Conservation (phyloP, 2,329 filamentous ascomycete species). For the Pseudogymnoascus sp. region DNA sequence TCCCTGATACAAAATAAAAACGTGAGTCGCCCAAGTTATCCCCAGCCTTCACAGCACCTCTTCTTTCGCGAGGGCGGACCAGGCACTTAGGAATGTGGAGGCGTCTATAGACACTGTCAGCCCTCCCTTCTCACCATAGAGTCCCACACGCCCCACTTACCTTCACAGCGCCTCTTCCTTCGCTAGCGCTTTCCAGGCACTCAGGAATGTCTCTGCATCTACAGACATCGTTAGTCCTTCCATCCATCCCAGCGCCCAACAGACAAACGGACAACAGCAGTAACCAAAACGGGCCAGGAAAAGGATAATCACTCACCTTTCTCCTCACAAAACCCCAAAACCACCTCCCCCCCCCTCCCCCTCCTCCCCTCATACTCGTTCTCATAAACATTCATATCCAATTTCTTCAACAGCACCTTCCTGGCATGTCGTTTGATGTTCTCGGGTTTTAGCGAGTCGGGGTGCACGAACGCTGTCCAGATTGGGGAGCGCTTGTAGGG, state of each 20-base stretch:
- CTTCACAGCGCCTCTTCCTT: not conserved
- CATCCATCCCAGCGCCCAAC: not conserved
- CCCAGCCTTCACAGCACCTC: not conserved
- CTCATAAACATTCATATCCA: constrained; percentile 53
- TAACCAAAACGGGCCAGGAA: not conserved
- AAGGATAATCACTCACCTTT: constrained; percentile 16
- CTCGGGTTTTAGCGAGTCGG: not conserved
- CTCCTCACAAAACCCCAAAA: constrained; percentile 27
- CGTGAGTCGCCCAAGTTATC: no score
- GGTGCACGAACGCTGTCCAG: constrained; percentile 50
- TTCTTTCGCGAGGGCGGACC: not conserved
- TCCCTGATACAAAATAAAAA: no score
- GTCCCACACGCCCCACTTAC: no score
- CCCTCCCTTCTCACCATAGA: not conserved
- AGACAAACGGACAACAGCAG: no score
- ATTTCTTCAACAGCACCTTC: constrained; percentile 44
- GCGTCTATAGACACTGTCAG: not conserved
- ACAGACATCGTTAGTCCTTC: not conserved
- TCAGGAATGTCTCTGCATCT: not conserved
- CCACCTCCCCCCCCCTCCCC: constrained; percentile 30
- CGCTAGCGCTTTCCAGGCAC: not conserved
- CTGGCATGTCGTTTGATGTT: constrained; percentile 21
- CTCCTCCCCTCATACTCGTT: constrained; percentile 47
- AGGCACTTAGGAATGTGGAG: not conserved
- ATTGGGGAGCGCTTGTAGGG: constrained; percentile 47